These are phyloP conservation scores for Scenedesmus sp. DNA, from an alignment of 163 green algal genomes.

Conservation along the genomic window DNA sequence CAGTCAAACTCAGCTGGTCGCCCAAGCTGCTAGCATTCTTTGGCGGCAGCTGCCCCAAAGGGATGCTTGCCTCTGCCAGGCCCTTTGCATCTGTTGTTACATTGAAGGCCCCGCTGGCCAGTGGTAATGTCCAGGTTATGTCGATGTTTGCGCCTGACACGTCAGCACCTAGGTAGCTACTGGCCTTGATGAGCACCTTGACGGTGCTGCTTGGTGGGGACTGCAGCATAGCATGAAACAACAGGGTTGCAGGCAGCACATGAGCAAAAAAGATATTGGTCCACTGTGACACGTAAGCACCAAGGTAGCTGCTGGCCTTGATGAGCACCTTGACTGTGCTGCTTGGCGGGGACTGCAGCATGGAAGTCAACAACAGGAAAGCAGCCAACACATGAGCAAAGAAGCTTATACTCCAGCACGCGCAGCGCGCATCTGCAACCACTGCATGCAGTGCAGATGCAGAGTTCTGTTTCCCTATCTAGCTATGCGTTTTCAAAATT, in stretches of 20 bases:
- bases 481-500: not conserved
- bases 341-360: conserved; percentile 26
- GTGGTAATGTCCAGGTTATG: conserved; percentile 20
- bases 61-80: conserved; percentile 8
- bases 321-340: conserved; percentile 40
- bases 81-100: conserved; percentile 22
- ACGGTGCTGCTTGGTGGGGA: conserved; percentile 15
- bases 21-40: conserved; percentile 21
- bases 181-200: conserved; percentile 33
- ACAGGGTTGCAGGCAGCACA: not conserved
- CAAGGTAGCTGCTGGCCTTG: conserved; percentile 35
- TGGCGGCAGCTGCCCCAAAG: conserved; percentile 14
- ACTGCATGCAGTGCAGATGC: no score
- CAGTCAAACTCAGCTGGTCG: conserved; percentile 50
- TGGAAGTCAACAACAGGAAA: not conserved
- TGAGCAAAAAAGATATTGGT: not conserved
- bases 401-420: not conserved
- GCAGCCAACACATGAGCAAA: not conserved
- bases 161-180: conserved; percentile 35
- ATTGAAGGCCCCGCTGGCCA: not conserved
- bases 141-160: conserved; percentile 17
- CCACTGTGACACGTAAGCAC: conserved; percentile 18
- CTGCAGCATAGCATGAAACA: conserved; percentile 1
- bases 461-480: no score
- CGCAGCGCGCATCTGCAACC: no score